Conservation (phyloP, 2,329 filamentous ascomycete species). For the Elsinoe australis region DNA sequence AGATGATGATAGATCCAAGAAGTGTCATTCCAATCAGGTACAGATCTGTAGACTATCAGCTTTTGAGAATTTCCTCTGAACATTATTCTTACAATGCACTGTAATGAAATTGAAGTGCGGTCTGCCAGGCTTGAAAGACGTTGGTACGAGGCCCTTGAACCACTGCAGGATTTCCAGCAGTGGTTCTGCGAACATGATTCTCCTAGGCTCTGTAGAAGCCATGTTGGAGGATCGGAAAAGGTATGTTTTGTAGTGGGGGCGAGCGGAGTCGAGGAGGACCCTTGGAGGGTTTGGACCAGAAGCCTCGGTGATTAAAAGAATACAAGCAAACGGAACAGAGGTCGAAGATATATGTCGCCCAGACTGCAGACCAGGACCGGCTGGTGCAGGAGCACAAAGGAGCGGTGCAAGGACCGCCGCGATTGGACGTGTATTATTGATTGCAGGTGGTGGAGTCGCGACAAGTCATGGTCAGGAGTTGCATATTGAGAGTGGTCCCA, state of each 20-base stretch:
- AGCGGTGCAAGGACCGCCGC: neutral
- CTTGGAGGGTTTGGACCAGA: slow-evolving; percentile 1
- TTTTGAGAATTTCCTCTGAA: neutral
- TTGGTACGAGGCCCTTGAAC: slow-evolving; percentile 18
- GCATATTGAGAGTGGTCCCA: neutral
- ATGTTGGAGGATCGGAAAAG: slow-evolving; percentile 1
- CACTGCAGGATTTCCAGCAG: slow-evolving; percentile 6
- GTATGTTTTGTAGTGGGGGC: neutral
- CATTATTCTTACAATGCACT: slow-evolving; percentile 58
- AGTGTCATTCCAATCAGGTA: slow-evolving; percentile 72
- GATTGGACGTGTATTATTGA: neutral
- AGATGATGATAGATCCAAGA: slow-evolving; percentile 70
- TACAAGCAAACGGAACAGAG: neutral
- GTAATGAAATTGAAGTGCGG: slow-evolving; percentile 76
- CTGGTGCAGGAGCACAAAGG: neutral
- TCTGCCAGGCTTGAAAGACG: slow-evolving; percentile 28
- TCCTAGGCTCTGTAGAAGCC: neutral
- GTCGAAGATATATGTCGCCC: too few relatives aligned
- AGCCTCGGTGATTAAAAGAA: neutral
- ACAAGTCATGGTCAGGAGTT: slow-evolving; percentile 1
- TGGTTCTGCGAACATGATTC: slow-evolving; percentile 15
- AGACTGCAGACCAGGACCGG: neutral
- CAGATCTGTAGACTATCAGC: slow-evolving; percentile 48
- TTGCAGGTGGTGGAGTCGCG: neutral
- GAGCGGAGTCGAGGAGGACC: neutral